Conservation (phyloP, 2,329 filamentous ascomycete species). For the Curvularia eragrostidis region DNA sequence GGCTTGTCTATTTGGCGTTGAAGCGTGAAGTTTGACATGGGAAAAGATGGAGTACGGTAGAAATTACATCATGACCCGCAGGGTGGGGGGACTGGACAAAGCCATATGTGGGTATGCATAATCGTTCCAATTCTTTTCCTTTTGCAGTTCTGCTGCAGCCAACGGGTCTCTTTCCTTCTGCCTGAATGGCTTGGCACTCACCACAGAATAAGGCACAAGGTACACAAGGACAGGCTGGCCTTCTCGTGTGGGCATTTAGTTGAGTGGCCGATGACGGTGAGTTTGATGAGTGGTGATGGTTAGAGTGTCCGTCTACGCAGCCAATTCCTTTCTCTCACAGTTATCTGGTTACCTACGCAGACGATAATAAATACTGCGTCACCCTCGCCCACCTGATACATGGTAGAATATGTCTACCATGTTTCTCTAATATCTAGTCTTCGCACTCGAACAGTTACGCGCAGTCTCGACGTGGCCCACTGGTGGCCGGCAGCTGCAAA, state of each 20-base stretch:
- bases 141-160: slow-evolving; percentile 1
- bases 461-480: too few species aligned
- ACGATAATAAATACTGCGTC: neutral
- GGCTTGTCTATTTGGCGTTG: slow-evolving; percentile 27
- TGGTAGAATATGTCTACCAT: neutral
- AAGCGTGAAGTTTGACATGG: slow-evolving; percentile 13
- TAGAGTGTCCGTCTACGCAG: neutral
- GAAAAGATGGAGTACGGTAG: slow-evolving; percentile 21
- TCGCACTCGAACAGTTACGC: neutral
- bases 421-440: neutral
- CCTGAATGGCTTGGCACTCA: slow-evolving; percentile 5
- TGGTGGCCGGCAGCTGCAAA: neutral
- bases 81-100: slow-evolving; percentile 4
- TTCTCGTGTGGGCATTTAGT: neutral
- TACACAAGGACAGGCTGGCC: neutral
- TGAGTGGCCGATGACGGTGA: neutral
- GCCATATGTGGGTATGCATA: slow-evolving; percentile 7
- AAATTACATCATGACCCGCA: slow-evolving; percentile 7
- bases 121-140: neutral
- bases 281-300: neutral
- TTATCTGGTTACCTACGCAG: neutral
- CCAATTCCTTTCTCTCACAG: neutral
- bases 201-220: too few species aligned
- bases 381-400: neutral
- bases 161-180: slow-evolving; percentile 7